phyloP scores from a whole-genome alignment of 2,329 filamentous ascomycete species.

The Stagonosporopsis rhizophila region DNA sequence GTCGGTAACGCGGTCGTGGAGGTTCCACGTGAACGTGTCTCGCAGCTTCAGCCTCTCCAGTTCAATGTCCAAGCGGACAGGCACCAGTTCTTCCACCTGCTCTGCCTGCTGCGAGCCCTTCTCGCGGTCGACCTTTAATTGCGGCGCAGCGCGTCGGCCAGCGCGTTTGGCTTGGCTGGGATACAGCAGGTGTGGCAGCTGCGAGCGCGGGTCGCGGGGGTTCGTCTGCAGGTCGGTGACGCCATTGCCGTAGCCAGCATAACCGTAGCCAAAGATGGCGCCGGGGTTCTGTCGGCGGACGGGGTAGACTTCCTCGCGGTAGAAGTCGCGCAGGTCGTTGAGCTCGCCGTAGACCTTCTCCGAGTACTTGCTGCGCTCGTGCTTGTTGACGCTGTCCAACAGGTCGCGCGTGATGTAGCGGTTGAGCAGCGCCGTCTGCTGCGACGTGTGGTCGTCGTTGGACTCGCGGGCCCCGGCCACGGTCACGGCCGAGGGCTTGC shows the following conservation, averaged over 20 bases:
- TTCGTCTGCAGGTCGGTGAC: constrained; percentile 67
- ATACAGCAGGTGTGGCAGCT: constrained; percentile 70
- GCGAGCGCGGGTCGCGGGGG: constrained; percentile 57
- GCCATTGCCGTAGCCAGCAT: constrained; percentile 87
- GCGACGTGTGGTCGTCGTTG: constrained; percentile 48
- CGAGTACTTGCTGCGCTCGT: constrained; percentile 56
- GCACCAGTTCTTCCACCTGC: constrained; percentile 88
- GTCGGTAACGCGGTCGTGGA: constrained; percentile 84
- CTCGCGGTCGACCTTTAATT: constrained; percentile 80
- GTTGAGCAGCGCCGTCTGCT: constrained; percentile 60
- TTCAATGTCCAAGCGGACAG: constrained; percentile 90
- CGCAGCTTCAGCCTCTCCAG: constrained; percentile 94
- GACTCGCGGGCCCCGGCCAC: constrained; percentile 46
- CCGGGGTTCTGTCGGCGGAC: constrained; percentile 64
- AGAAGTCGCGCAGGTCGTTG: constrained; percentile 37
- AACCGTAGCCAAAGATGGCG: constrained; percentile 73
- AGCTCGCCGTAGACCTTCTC: constrained; percentile 70
- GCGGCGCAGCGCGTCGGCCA: constrained; percentile 76
- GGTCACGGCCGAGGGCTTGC: constrained; percentile 53
- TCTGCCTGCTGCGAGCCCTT: constrained; percentile 85
- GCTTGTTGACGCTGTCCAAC: constrained; percentile 62
- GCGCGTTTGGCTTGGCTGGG: constrained; percentile 77
- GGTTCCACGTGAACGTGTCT: constrained; percentile 98
- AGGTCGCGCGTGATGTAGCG: constrained; percentile 72
- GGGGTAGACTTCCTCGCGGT: constrained; percentile 61